Conservation (phyloP, 2,329 filamentous ascomycete genomes). For the Verticillium nubilum region DNA sequence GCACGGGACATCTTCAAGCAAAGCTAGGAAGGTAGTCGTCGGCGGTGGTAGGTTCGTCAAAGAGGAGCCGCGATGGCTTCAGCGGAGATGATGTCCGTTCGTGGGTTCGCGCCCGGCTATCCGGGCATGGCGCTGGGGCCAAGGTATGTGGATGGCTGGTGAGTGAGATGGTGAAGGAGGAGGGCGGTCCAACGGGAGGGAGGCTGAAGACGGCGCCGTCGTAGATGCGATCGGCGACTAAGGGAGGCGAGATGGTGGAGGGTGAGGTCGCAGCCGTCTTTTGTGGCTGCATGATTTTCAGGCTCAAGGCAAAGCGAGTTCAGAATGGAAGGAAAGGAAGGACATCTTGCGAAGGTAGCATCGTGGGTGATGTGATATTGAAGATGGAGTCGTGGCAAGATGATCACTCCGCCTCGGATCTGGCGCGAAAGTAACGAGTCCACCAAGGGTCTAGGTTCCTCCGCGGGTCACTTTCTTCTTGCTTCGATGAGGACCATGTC, state of each 20-base stretch:
- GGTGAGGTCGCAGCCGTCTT: not conserved
- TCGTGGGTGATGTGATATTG: not conserved
- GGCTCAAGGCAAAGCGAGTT: not conserved
- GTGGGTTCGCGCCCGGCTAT: not conserved
- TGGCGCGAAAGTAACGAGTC: not conserved
- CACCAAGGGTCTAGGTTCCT: not conserved
- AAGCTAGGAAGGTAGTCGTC: not conserved
- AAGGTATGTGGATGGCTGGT: not conserved
- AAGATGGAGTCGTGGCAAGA: not conserved
- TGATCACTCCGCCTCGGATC: not conserved
- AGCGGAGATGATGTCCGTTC: not conserved
- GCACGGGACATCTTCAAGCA: no score
- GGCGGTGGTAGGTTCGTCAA: not conserved
- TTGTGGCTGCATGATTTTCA: not conserved
- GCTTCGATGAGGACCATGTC: not conserved
- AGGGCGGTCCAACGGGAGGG: not conserved
- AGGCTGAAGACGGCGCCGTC: not conserved
- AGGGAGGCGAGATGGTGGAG: not conserved
- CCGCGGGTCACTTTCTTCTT: not conserved
- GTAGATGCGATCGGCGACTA: not conserved
- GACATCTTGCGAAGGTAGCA: no score
- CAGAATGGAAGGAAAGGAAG: not conserved
- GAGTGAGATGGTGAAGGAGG: not conserved
- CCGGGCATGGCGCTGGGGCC: not conserved
- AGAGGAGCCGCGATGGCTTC: not conserved